phyloP scores from a whole-genome alignment of 2,329 filamentous ascomycete species.

The Epicoccum sorghinum region DNA sequence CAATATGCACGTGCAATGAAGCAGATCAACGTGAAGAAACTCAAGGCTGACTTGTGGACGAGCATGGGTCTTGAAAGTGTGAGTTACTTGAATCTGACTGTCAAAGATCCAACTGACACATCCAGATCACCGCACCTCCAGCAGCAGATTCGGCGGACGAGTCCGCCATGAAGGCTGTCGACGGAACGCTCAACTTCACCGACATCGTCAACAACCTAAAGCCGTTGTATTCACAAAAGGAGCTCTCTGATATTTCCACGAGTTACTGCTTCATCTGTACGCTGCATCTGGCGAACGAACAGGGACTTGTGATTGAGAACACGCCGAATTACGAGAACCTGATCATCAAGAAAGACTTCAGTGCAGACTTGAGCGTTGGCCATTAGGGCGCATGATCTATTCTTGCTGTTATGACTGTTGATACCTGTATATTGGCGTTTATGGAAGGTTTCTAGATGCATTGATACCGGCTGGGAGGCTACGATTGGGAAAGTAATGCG shows the following conservation, averaged over 20 bases:
- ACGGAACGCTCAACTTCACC: conserved; percentile 77
- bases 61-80: conserved; percentile 61
- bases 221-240: conserved; percentile 80
- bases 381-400: background rate
- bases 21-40: conserved; percentile 68
- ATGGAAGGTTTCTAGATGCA: background rate
- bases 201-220: conserved; percentile 89
- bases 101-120: background rate
- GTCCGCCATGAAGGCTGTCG: conserved; percentile 52
- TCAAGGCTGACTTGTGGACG: conserved; percentile 71
- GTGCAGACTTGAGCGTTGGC: conserved; percentile 48
- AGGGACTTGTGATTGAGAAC: conserved; percentile 79
- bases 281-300: conserved; percentile 90
- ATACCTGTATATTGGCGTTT: conserved; percentile 8
- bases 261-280: conserved; percentile 92
- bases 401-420: conserved; percentile 2
- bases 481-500: background rate
- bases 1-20: conserved; percentile 70
- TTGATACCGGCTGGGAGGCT: background rate
- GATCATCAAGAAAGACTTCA: conserved; percentile 55
- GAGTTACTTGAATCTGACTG: conserved; percentile 14
- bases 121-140: conserved; percentile 30
- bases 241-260: conserved; percentile 93
- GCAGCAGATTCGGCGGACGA: conserved; percentile 25
- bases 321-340: conserved; percentile 58